Conservation (phyloP, 805 yeast species). For the Teunomyces tritomae region DNA sequence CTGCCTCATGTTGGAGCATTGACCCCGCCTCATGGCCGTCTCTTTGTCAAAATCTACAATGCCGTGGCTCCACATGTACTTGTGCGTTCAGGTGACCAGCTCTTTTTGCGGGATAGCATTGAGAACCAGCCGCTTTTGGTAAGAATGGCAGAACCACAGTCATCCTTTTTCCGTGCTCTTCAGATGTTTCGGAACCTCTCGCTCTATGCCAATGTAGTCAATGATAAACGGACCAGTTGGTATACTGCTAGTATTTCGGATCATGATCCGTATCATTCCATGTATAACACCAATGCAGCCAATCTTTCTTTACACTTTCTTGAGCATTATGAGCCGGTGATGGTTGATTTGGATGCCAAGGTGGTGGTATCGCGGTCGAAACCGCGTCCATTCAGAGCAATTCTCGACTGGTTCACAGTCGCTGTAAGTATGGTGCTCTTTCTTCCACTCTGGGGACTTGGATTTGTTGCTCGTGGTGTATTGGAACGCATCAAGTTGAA, state of each 20-base stretch:
- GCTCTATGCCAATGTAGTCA: constrained; percentile 72
- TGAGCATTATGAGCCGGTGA: constrained; percentile 53
- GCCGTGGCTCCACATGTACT: constrained; percentile 59
- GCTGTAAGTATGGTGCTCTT: constrained; percentile 45
- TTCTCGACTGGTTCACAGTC: constrained; percentile 48
- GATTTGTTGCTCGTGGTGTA: constrained; percentile 45
- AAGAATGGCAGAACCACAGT: constrained; percentile 61
- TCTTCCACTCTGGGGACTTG: constrained; percentile 64
- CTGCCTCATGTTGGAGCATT: constrained; percentile 68
- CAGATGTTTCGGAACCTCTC: constrained; percentile 49
- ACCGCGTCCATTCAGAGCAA: neutral
- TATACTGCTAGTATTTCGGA: constrained; percentile 73
- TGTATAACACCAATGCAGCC: constrained; percentile 37
- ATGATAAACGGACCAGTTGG: constrained; percentile 80
- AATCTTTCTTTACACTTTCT: constrained; percentile 44
- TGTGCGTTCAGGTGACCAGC: constrained; percentile 72
- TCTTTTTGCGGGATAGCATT: constrained; percentile 53
- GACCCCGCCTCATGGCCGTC: constrained; percentile 38
- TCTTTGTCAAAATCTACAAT: constrained; percentile 53
- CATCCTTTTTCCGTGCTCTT: constrained; percentile 60
- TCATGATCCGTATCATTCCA: constrained; percentile 59
- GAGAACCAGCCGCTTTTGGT: constrained; percentile 52
- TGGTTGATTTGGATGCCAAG: constrained; percentile 51
- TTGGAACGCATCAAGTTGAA: constrained; percentile 34
- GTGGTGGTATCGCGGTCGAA: constrained; percentile 20